These are phyloP conservation scores for Rhipidocladum racemiflorum DNA, from an alignment of 176 grass and related monocot genomes.

Conservation along the genomic window DNA sequence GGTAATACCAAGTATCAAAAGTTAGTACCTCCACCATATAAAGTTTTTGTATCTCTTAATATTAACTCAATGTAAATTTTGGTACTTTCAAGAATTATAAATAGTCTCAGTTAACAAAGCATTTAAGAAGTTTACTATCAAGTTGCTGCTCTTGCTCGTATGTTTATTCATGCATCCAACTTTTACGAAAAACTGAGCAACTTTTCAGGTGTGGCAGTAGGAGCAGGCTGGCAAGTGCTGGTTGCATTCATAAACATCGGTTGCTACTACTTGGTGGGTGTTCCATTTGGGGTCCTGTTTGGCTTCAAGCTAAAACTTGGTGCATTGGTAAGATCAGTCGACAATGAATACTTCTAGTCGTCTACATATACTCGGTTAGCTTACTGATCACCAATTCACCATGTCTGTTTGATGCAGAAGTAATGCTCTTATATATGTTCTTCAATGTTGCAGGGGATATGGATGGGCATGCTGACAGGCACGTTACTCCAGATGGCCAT, in stretches of 20 bases:
- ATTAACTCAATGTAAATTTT: too few species aligned
- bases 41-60: too few species aligned
- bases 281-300: slow-evolving; percentile 64
- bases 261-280: slow-evolving; percentile 74
- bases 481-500: slow-evolving; percentile 62
- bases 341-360: background rate
- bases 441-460: slow-evolving; percentile 68
- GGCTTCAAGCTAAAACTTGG: slow-evolving; percentile 60
- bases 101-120: background rate
- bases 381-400: background rate
- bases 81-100: too few species aligned
- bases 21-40: too few species aligned
- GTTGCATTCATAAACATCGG: slow-evolving; percentile 67
- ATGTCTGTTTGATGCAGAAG: background rate
- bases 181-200: background rate
- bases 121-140: background rate
- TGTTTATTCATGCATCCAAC: background rate
- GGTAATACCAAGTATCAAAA: too few species aligned
- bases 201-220: slow-evolving; percentile 71
- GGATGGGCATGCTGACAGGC: slow-evolving; percentile 73
- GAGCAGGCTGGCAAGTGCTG: slow-evolving; percentile 70
- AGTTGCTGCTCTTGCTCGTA: background rate
- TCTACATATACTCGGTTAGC: background rate
- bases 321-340: slow-evolving; percentile 19
- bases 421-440: background rate